These are phyloP conservation scores for Coemansia sp. DNA, from an alignment of 192 early-diverging fungal genomes.

Conservation along the genomic window DNA sequence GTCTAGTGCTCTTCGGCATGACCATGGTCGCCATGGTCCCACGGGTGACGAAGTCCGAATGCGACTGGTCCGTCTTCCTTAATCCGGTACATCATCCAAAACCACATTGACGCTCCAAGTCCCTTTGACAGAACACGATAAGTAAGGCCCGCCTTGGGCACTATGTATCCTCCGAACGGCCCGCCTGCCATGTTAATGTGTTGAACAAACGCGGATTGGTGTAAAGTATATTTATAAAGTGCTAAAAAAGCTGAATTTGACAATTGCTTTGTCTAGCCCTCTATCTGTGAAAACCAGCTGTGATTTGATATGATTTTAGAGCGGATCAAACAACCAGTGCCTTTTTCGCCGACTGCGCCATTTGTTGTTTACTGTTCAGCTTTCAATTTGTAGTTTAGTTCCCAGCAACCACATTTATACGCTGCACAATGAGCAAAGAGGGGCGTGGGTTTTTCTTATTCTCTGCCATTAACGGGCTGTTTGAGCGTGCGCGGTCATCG, in stretches of 20 bases:
- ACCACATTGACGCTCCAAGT: conserved; percentile 75
- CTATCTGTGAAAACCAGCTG: no score
- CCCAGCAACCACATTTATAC: background rate
- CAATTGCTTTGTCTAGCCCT: no score
- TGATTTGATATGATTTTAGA: no score
- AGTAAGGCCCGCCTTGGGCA: conserved; percentile 34
- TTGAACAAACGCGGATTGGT: no score
- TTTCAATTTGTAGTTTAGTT: no score
- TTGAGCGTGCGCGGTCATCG: conserved; percentile 45
- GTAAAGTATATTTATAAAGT: no score
- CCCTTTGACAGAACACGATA: conserved; percentile 63
- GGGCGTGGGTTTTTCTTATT: conserved; percentile 38
- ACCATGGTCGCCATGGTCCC: conserved; percentile 13
- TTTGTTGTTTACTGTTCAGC: no score
- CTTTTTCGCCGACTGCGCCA: no score
- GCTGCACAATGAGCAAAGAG: conserved; percentile 12
- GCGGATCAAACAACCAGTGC: no score
- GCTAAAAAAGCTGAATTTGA: no score
- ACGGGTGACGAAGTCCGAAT: conserved; percentile 53
- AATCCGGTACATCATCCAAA: conserved; percentile 82
- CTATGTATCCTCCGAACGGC: conserved; percentile 41
- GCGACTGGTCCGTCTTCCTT: conserved; percentile 71
- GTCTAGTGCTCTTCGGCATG: background rate
- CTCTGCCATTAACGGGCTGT: conserved; percentile 37
- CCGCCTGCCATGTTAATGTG: conserved; percentile 6